These are phyloP conservation scores for Picea abies DNA, from an alignment of 83 land plant species.

Conservation along the genomic window DNA sequence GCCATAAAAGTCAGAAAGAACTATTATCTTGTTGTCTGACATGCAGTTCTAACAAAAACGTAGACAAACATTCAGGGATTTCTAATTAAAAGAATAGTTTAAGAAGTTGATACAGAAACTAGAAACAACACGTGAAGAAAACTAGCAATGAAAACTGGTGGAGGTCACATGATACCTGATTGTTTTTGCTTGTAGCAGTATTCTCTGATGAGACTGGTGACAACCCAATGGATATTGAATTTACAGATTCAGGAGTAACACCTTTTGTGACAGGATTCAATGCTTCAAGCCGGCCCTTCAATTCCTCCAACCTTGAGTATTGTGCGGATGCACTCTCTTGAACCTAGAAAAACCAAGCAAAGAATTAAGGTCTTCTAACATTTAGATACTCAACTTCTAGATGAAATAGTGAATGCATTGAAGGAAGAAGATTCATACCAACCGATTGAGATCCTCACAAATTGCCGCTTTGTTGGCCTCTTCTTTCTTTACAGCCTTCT, in stretches of 20 bases:
- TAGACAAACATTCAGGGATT: no score
- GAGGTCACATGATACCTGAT: neutral
- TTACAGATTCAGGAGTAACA: conserved; percentile 25
- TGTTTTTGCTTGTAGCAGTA: neutral
- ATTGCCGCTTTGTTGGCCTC: conserved; percentile 82
- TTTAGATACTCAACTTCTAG: neutral
- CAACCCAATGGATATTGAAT: conserved; percentile 4
- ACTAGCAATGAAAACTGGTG: neutral
- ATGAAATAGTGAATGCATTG: neutral
- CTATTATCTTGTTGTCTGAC: neutral
- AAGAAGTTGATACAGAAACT: neutral
- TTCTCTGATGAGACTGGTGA: neutral
- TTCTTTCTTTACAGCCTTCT: conserved; percentile 68
- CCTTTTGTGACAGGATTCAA: conserved; percentile 60
- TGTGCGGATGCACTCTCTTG: conserved; percentile 87
- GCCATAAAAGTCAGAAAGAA: neutral
- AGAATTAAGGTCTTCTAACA: neutral
- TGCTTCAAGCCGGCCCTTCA: conserved; percentile 87
- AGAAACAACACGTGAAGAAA: neutral
- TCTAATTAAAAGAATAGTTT: neutral
- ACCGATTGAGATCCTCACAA: conserved; percentile 87
- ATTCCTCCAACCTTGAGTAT: conserved; percentile 81
- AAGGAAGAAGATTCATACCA: conserved; percentile 48
- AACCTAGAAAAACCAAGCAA: conserved; percentile 45
- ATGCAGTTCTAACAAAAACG: neutral